These are phyloP conservation scores for Gentiana straminea DNA, from an alignment of 257 asterid genomes.

Conservation along the genomic window DNA sequence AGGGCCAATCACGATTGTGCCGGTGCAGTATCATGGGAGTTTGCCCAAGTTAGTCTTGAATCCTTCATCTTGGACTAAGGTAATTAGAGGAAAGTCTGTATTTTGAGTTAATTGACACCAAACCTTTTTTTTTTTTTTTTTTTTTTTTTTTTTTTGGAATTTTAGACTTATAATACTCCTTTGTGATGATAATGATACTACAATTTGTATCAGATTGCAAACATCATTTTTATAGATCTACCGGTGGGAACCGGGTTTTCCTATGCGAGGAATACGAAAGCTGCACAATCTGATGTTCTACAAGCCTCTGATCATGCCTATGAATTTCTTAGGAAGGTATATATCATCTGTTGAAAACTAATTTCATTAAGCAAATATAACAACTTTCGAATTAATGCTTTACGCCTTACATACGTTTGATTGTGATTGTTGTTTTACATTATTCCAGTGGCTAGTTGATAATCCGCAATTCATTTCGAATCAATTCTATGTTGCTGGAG, in stretches of 20 bases:
- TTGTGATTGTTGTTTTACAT: background rate
- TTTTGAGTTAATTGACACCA: background rate
- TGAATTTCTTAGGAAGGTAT: slow-evolving; percentile 20
- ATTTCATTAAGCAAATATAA: background rate
- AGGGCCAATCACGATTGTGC: slow-evolving; percentile 18
- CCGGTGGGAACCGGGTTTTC: background rate
- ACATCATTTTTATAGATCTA: slow-evolving; percentile 11
- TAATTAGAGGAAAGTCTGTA: background rate
- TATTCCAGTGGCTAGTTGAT: background rate
- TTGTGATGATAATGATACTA: slow-evolving; percentile 10
- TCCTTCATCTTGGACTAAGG: slow-evolving; percentile 25
- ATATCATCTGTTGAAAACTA: background rate
- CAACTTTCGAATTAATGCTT: too few species aligned
- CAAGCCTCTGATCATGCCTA: too few species aligned
- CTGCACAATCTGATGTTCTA: too few species aligned
- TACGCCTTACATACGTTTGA: background rate
- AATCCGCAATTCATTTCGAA: background rate
- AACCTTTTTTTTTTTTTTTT: background rate
- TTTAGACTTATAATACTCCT: too few species aligned
- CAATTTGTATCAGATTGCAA: slow-evolving; percentile 17
- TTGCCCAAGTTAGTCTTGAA: slow-evolving; percentile 15
- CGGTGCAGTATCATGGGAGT: slow-evolving; percentile 14
- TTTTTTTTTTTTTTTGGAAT: background rate
- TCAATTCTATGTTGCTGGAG: background rate
- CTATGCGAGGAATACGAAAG: too few species aligned